Evolutionary conservation across 257 asterid genomes (phyloP), one percentile per base, ranked within the genome.

Genomic region (Paraleonurus japonicus): DNA sequence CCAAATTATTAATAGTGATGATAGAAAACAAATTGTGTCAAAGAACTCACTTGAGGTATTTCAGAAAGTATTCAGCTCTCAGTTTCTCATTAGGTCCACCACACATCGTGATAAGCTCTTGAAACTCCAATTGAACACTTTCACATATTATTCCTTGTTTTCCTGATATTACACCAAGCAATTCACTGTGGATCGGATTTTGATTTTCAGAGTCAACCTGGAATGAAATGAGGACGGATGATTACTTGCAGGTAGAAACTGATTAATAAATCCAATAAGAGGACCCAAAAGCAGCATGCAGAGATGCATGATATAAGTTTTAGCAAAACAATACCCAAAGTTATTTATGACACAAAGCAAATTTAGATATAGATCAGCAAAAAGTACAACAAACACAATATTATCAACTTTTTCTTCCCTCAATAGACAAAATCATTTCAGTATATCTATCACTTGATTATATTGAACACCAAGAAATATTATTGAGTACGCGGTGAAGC

Each of bases 51-150:
- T 81, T 88, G 79, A 94, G 86, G 77, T 80, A 81, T 70, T 88
- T 84, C 82, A 89, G 81, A 79, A 91, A 51, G 80, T 79, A 83
- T 70, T 79, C 73, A 50, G 98, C 90, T 76, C 99, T 84, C 71
- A 78, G 58, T 80, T 86, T 94, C 83, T 94, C 98, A 62, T 80
- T 89, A 55, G 93, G 86, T 73, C 99, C 99, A 53, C 98, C 98
- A 60, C 89, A 90, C 92, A 89, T 89, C 76, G 87, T 77, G 73
- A 94, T 77, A 75, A 94, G 89, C 85, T 88, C 90, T 83, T 84
- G 85, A 75, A 89, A 89, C 81, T 94, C 99, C 41, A 83, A 77
- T 70, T 28, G 57, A 70, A 83, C 99, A 72, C 96, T 92, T 69
- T 88, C 86, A 81, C 98, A 91, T 53, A 94, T 71, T 47, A 94